Percentiles rank a stretch among this genome's conserved stretches.
Conservation (phyloP, 176 grass and related monocot species). For the Carex parvula region DNA sequence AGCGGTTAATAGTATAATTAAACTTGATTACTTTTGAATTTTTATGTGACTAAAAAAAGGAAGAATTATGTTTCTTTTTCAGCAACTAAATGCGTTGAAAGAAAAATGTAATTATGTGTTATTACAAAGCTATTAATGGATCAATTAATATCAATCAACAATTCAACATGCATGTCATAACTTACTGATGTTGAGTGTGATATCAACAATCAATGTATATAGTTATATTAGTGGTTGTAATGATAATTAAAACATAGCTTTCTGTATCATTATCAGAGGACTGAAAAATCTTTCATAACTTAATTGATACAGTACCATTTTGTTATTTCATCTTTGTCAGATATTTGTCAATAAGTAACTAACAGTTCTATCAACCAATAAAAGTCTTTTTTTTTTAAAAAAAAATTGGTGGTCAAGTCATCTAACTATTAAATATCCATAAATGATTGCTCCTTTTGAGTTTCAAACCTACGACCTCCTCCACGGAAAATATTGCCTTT, state of each 20-base stretch:
- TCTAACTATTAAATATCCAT: no score
- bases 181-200: not conserved
- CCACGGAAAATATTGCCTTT: no score
- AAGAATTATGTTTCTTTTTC: not conserved
- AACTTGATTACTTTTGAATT: not conserved
- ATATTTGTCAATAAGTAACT: not conserved
- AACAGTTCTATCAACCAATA: no score
- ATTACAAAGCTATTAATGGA: not conserved
- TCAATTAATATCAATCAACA: not conserved
- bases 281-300: not conserved
- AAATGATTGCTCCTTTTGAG: no score
- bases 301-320: not conserved
- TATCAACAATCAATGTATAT: not conserved
- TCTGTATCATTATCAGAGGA: not conserved
- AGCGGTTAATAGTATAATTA: not conserved
- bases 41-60: not conserved
- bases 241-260: not conserved
- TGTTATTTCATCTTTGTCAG: not conserved
- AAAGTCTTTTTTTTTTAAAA: no score
- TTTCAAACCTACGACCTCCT: no score
- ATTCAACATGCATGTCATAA: not conserved
- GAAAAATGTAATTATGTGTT: not conserved
- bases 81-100: not conserved
- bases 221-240: not conserved
- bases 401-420: no score